These are phyloP conservation scores for Luzula sylvatica DNA, from an alignment of 176 grass and related monocot genomes.

Conservation along the genomic window DNA sequence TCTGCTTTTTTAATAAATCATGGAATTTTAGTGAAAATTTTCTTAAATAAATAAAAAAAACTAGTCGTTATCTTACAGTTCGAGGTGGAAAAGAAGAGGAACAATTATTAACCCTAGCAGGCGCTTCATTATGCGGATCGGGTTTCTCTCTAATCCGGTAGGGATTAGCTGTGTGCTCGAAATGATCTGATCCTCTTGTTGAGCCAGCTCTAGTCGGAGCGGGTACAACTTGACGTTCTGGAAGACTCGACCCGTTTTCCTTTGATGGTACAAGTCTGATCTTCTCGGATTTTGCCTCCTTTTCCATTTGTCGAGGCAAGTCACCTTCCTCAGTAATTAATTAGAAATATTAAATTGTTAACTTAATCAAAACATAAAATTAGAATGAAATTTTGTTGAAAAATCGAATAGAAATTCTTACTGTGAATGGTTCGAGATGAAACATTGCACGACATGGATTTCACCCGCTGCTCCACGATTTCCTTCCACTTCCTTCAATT, in stretches of 20 bases:
- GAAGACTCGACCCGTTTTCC: too few relatives aligned
- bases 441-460: conserved; percentile 29
- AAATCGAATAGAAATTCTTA: conserved; percentile 19
- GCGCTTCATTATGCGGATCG: conserved; percentile 25
- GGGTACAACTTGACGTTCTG: background rate
- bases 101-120: conserved; percentile 20
- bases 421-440: conserved; percentile 39
- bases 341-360: conserved; percentile 30
- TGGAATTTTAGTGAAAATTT: background rate
- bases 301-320: too few relatives aligned
- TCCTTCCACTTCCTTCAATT: conserved; percentile 82
- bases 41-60: background rate
- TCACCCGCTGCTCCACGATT: conserved; percentile 51
- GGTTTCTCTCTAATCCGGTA: conserved; percentile 15
- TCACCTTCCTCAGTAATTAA: background rate
- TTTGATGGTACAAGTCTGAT: too few relatives aligned
- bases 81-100: conserved; percentile 34
- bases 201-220: background rate
- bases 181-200: conserved; percentile 9
- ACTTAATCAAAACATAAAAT: background rate
- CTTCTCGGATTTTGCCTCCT: too few relatives aligned
- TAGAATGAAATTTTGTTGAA: background rate
- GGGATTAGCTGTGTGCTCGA: background rate
- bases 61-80: conserved; percentile 12
- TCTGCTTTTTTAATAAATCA: conserved; percentile 26